phyloP scores from a whole-genome alignment of 768 basidiomycete species.

The Flagelloscypha sp. region DNA sequence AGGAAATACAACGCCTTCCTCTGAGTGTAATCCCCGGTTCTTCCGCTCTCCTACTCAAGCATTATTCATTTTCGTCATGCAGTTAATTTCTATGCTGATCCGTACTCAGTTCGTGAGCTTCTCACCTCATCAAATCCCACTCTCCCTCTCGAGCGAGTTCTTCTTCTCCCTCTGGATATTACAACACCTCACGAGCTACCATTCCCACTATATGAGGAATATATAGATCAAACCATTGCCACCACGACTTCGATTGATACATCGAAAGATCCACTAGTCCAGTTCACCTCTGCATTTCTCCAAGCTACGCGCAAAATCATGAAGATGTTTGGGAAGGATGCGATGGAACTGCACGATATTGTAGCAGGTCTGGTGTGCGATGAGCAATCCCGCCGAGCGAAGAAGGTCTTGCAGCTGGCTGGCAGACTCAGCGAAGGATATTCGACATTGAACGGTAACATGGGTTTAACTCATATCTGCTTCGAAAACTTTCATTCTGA shows the following conservation, averaged over 20 bases:
- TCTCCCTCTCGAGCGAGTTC: slow-evolving; percentile 57
- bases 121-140: slow-evolving; percentile 35
- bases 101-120: slow-evolving; percentile 70
- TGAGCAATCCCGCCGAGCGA: slow-evolving; percentile 50
- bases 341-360: slow-evolving; percentile 86
- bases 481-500: slow-evolving; percentile 2
- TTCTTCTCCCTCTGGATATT: slow-evolving; percentile 73
- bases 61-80: slow-evolving; percentile 1
- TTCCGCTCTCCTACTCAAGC: slow-evolving; percentile 3
- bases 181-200: slow-evolving; percentile 75
- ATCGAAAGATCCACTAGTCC: slow-evolving; percentile 51
- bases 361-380: slow-evolving; percentile 84
- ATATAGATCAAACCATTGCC: slow-evolving; percentile 59
- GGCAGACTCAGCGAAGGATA: slow-evolving; percentile 42
- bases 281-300: slow-evolving; percentile 77
- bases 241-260: slow-evolving; percentile 34
- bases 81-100: slow-evolving; percentile 88
- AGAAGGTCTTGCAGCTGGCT: slow-evolving; percentile 36
- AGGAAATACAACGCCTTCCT: slow-evolving; percentile 73
- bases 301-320: slow-evolving; percentile 70
- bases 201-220: slow-evolving; percentile 50
- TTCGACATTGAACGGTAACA: slow-evolving; percentile 67
- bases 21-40: slow-evolving; percentile 56
- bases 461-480: neutral
- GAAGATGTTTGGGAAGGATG: slow-evolving; percentile 73